Percentiles rank a stretch among this genome's conserved stretches.
Conservation (phyloP, 164 flowering plant genomes). For the Dillenia turbinata region DNA sequence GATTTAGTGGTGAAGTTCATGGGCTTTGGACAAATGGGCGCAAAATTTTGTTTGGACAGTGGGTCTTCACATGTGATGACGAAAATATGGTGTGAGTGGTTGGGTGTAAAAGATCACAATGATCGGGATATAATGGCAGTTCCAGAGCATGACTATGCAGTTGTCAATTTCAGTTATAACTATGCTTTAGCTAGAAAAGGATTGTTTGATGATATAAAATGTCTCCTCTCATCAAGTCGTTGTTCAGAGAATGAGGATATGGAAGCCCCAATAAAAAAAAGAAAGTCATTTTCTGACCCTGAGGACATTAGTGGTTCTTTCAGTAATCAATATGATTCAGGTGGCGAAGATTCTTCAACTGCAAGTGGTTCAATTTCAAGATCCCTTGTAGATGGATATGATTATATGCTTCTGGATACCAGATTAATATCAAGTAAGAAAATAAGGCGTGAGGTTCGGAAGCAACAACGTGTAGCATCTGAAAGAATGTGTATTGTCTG, state of each 20-base stretch:
- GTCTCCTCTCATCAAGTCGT: constrained; percentile 29
- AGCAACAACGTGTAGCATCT: constrained; percentile 59
- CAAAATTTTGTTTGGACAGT: constrained; percentile 40
- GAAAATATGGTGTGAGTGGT: constrained; percentile 94
- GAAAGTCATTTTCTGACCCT: constrained; percentile 62
- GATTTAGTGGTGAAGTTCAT: constrained; percentile 37
- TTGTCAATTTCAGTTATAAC: constrained; percentile 59
- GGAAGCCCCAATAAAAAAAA: constrained; percentile 27
- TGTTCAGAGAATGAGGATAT: constrained; percentile 17
- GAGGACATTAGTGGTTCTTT: constrained; percentile 49
- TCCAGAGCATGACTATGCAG: constrained; percentile 62
- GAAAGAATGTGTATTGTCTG: constrained; percentile 81
- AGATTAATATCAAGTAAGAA: constrained; percentile 42
- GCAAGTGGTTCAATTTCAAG: constrained; percentile 22
- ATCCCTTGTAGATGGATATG: constrained; percentile 22
- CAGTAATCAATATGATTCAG: constrained; percentile 39
- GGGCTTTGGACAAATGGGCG: constrained; percentile 67
- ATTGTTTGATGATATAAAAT: constrained; percentile 36
- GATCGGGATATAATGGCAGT: constrained; percentile 17
- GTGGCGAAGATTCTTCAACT: constrained; percentile 39
- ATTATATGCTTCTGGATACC: constrained; percentile 34
- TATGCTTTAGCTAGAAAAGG: constrained; percentile 55
- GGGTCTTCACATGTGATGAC: constrained; percentile 24
- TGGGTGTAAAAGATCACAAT: constrained; percentile 36
- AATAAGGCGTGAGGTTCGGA: constrained; percentile 58